Evolutionary conservation across 305 asterid species (phyloP).

Genomic region (Fraxinus baroniana): DNA sequence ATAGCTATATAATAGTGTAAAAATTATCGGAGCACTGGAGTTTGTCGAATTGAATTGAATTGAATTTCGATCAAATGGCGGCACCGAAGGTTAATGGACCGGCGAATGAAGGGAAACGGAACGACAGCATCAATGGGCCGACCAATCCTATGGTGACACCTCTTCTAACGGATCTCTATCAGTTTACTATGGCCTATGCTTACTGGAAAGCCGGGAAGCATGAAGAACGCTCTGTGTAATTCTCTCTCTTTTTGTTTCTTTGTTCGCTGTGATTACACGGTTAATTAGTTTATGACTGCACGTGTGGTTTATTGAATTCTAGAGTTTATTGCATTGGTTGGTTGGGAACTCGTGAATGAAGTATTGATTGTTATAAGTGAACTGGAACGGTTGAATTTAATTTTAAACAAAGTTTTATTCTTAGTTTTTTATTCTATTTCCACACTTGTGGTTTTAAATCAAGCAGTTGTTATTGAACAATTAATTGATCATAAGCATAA

Average conservation of each 20-base stretch:
- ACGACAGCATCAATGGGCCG: slow-evolving; percentile 51
- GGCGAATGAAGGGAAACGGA: slow-evolving; percentile 14
- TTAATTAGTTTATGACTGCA: slow-evolving; percentile 6
- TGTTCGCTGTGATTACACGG: neutral
- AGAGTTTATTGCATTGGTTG: neutral
- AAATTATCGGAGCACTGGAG: neutral
- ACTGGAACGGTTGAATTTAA: neutral
- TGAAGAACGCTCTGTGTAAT: slow-evolving; percentile 88
- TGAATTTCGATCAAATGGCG: slow-evolving; percentile 14
- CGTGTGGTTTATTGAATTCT: neutral
- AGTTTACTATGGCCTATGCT: slow-evolving; percentile 98
- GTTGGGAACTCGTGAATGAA: slow-evolving; percentile 4
- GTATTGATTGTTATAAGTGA: neutral
- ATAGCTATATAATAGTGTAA: neutral
- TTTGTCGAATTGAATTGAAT: slow-evolving; percentile 11
- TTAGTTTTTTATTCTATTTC: neutral
- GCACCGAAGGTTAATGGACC: slow-evolving; percentile 38
- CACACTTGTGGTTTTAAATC: neutral
- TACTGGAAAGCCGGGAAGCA: slow-evolving; percentile 96
- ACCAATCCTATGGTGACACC: slow-evolving; percentile 99
- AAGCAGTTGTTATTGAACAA: neutral
- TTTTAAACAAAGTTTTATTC: neutral
- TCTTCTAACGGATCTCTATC: slow-evolving; percentile 90
- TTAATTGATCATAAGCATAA: slow-evolving; percentile 1
- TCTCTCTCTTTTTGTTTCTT: neutral